These are phyloP conservation scores for Graphilbum sp. DNA, from an alignment of 2,329 filamentous ascomycete species.

Conservation along the genomic window DNA sequence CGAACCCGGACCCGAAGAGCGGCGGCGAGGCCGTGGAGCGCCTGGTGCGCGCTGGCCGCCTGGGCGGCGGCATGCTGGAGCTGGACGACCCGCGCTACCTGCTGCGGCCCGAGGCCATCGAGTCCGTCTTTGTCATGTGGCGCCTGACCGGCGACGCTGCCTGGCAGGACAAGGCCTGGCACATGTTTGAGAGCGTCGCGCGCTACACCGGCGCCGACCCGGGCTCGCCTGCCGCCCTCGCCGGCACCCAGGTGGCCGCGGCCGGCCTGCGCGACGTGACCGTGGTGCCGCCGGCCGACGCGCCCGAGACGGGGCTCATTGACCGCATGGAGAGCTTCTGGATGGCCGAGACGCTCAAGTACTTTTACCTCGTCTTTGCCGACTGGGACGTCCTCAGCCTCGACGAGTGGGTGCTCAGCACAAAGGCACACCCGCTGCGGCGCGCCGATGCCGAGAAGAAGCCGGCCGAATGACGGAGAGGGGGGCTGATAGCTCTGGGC, in stretches of 20 bases:
- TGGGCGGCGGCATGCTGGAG: slow-evolving; percentile 38
- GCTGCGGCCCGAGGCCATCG: slow-evolving; percentile 61
- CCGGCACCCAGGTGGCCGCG: slow-evolving; percentile 30
- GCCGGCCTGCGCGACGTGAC: slow-evolving; percentile 53
- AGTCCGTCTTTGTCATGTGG: slow-evolving; percentile 66
- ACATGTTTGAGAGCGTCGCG: slow-evolving; percentile 52
- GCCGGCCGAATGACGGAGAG: neutral
- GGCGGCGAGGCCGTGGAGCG: slow-evolving; percentile 14
- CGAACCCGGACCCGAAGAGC: no score
- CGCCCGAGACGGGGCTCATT: slow-evolving; percentile 12
- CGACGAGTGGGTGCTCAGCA: slow-evolving; percentile 46
- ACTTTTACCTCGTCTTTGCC: slow-evolving; percentile 47
- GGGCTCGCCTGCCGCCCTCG: neutral
- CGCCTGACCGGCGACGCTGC: slow-evolving; percentile 50
- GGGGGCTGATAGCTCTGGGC: no score
- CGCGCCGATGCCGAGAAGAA: slow-evolving; percentile 11
- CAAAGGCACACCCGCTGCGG: slow-evolving; percentile 35
- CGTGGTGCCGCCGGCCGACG: slow-evolving; percentile 13
- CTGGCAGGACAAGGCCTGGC: slow-evolving; percentile 56
- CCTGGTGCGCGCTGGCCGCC: slow-evolving; percentile 22
- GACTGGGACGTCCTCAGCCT: slow-evolving; percentile 41
- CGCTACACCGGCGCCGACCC: slow-evolving; percentile 38
- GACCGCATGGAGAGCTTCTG: slow-evolving; percentile 66
- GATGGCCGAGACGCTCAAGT: slow-evolving; percentile 53
- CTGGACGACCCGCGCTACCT: slow-evolving; percentile 44